Conservation (phyloP, 768 basidiomycete species). For the Austroboletus eburneus region DNA sequence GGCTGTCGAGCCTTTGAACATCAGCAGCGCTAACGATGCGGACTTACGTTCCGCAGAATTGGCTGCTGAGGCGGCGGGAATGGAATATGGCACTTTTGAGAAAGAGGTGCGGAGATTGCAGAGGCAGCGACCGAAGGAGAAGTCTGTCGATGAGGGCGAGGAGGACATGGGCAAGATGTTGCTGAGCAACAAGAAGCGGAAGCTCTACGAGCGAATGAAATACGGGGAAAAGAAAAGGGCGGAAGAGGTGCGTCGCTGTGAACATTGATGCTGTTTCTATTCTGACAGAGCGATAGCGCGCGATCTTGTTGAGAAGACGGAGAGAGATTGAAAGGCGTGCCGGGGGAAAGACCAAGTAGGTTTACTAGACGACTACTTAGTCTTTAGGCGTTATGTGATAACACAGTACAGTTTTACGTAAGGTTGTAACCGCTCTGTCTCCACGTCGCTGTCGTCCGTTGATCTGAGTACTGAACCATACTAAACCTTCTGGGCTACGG, state of each 20-base stretch:
- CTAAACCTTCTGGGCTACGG: too few relatives aligned
- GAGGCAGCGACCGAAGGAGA: constrained; percentile 37
- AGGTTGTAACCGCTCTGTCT: too few relatives aligned
- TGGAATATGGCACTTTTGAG: constrained; percentile 77
- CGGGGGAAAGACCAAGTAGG: background rate
- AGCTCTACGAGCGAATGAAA: constrained; percentile 92
- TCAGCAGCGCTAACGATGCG: constrained; percentile 46
- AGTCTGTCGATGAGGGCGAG: constrained; percentile 43
- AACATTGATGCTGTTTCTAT: background rate
- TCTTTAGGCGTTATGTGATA: too few relatives aligned
- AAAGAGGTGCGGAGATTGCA: constrained; percentile 62
- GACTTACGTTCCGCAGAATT: constrained; percentile 85
- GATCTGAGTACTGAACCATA: too few relatives aligned
- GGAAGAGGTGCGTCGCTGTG: constrained; percentile 60
- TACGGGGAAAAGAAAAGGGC: constrained; percentile 73
- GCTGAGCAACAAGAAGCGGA: constrained; percentile 93
- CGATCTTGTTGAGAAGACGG: constrained; percentile 56
- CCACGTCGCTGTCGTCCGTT: too few relatives aligned
- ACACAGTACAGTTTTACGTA: too few relatives aligned
- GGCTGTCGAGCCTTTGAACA: constrained; percentile 26
- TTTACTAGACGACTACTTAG: background rate
- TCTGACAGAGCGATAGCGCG: constrained; percentile 43
- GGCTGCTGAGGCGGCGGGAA: constrained; percentile 84
- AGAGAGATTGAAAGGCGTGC: constrained; percentile 46
- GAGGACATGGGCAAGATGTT: constrained; percentile 96